Conservation (phyloP, 2,329 filamentous ascomycete species). For the Fusarium liriodendri region DNA sequence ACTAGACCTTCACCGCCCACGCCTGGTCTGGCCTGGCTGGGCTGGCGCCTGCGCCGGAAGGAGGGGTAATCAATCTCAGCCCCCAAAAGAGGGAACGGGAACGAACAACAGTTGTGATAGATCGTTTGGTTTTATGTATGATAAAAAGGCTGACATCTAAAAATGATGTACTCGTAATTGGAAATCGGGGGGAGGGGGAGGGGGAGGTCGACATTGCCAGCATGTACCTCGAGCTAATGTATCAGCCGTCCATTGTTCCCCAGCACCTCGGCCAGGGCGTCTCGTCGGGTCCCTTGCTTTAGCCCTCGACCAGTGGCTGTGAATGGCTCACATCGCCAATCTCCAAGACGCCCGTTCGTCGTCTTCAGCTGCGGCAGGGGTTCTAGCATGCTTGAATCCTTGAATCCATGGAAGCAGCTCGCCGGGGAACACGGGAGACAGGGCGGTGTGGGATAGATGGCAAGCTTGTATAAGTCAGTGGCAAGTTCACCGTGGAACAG, state of each 20-base stretch:
- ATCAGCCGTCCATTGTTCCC: constrained; percentile 7
- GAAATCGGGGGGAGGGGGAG: neutral
- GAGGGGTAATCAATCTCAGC: constrained; percentile 37
- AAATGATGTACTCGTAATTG: neutral
- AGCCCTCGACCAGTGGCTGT: constrained; percentile 2
- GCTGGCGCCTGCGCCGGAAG: constrained; percentile 20
- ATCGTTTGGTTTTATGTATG: neutral
- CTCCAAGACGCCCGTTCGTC: constrained; percentile 4
- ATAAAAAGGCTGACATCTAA: neutral
- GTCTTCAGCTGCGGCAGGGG: constrained; percentile 21
- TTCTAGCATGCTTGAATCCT: constrained; percentile 14
- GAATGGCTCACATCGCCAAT: constrained; percentile 10
- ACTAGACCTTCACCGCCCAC: constrained; percentile 41
- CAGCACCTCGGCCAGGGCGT: constrained; percentile 1
- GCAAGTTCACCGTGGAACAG: neutral
- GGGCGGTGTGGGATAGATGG: constrained; percentile 10
- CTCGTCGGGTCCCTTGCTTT: constrained; percentile 7
- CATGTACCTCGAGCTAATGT: neutral
- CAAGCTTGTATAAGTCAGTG: neutral
- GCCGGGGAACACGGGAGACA: constrained; percentile 19
- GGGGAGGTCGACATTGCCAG: neutral
- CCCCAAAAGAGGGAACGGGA: neutral
- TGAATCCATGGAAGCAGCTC: constrained; percentile 5
- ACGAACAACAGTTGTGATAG: neutral
- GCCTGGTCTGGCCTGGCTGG: constrained; percentile 1